A percentile compares a stretch with the other conserved stretches of the same genome.
phyloP scores from a whole-genome alignment of 202 grass and related monocot species.

The Carex sylvatica region DNA sequence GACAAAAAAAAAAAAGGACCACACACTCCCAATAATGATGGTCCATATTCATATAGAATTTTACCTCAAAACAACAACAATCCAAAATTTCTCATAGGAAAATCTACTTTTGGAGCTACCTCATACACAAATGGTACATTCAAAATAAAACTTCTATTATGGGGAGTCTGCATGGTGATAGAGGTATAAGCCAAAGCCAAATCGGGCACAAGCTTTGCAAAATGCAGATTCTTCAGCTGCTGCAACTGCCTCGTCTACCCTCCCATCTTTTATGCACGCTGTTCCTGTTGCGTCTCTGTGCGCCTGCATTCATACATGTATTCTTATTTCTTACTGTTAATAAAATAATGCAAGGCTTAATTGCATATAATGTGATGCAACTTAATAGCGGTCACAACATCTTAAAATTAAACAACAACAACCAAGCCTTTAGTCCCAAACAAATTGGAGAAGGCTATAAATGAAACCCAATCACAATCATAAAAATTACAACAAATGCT shows the following conservation, averaged over 20 bases:
- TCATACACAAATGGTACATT: not conserved
- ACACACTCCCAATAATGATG: constrained; percentile 15
- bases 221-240: constrained; percentile 80
- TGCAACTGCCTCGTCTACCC: constrained; percentile 50
- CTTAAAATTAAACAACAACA: not conserved
- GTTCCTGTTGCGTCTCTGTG: constrained; percentile 82
- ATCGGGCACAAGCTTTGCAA: constrained; percentile 83
- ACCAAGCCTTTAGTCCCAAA: too few relatives aligned
- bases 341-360: not conserved
- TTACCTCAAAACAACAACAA: constrained; percentile 1
- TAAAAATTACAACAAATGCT: not conserved
- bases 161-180: constrained; percentile 64
- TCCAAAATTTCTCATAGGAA: constrained; percentile 19
- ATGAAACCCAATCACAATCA: too few relatives aligned
- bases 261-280: constrained; percentile 46
- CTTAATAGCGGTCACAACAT: not conserved
- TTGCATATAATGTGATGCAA: not conserved
- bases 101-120: not conserved
- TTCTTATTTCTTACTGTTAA: not conserved
- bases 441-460: too few relatives aligned
- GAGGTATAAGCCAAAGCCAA: constrained; percentile 85
- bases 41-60: constrained; percentile 12
- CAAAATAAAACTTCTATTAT: constrained; percentile 9
- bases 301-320: constrained; percentile 37
- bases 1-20: constrained; percentile 12